Conservation (phyloP, 768 basidiomycete species). For the Lentinula detonsa region DNA sequence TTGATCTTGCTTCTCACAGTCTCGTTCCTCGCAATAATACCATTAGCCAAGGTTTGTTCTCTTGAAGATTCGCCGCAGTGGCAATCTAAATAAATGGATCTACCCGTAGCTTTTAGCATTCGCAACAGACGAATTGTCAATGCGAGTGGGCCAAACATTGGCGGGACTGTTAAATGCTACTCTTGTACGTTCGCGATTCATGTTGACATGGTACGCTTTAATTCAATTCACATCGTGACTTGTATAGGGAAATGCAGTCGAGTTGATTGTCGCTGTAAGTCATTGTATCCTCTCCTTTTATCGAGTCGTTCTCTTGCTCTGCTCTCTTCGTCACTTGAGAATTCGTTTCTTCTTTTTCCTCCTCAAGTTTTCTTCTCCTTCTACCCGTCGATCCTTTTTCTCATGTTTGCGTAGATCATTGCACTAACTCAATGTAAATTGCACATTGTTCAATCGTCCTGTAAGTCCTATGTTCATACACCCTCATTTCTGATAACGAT, state of each 20-base stretch:
- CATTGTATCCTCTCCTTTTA: not conserved
- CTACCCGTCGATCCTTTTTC: not conserved
- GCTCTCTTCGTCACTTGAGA: not conserved
- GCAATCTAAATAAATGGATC: not conserved
- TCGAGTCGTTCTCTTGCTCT: not conserved
- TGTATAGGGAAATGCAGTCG: constrained; percentile 21
- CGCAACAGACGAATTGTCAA: constrained; percentile 59
- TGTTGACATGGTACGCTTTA: not conserved
- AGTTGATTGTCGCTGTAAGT: constrained; percentile 53
- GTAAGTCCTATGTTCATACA: constrained; percentile 25
- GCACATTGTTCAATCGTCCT: constrained; percentile 52
- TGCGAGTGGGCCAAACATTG: constrained; percentile 54
- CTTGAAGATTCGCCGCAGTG: not conserved
- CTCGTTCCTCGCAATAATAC: constrained; percentile 56
- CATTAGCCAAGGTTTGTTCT: constrained; percentile 48
- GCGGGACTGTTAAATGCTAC: constrained; percentile 64
- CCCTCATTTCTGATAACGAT: not conserved
- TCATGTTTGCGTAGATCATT: constrained; percentile 8
- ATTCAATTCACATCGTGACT: not conserved
- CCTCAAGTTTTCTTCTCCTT: not conserved
- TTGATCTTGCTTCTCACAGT: constrained; percentile 21
- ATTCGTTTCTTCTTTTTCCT: not conserved
- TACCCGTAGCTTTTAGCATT: constrained; percentile 46
- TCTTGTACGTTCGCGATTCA: constrained; percentile 25
- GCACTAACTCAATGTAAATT: constrained; percentile 30